Evolutionary conservation across 345 rosid species (phyloP), one percentile per base, ranked within the genome.

Genomic region (Pistacia atlantica): DNA sequence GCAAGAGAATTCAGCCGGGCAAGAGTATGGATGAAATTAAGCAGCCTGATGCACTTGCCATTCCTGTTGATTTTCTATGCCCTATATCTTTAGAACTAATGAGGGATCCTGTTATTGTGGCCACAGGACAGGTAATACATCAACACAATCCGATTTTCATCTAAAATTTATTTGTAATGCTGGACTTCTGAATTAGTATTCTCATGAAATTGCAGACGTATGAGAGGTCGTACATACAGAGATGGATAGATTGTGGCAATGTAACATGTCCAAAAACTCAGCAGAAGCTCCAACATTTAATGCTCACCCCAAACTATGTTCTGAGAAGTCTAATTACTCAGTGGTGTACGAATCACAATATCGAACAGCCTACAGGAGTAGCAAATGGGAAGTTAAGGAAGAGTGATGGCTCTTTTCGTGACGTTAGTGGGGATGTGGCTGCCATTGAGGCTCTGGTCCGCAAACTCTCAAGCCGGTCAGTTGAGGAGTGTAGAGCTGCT

Each of bases 51-150:
- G 80, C 88, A 55, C 77, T 83, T 75, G 18, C 83, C 60, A 85
- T 91, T 59, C 99, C 98, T 4, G 90, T 78, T 33, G 99, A 96
- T 84, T 96, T 87, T 77, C 86, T 91, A 18, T 96, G 99, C 80
- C 97, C 99, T 4, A 92, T 96, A 16, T 92, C 98, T 7, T 80
- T 96, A 76, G 99, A 96, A 75, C 78, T 94, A 67, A 92, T 96
- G 98, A 92, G 95, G 79, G 97, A 96, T 84, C 99, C 99, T 70
- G 99, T 92, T 62, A 92, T 92, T 67, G 98, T 96, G 16, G 86
- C 97, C 71, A 93, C 98, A 55, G 99, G 99, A 73, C 99, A 93
- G 97, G 98, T 91, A 78, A 42, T 62, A 13, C 48, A 18, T 35
- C 31, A 25, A 60, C 22, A 45, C 17, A 55, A 37, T 48, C 20